Percentiles rank a stretch among this genome's conserved stretches.
These are phyloP conservation scores for Aureobasidium pullulans DNA, from an alignment of 2,329 filamentous ascomycete genomes.

Conservation along the genomic window DNA sequence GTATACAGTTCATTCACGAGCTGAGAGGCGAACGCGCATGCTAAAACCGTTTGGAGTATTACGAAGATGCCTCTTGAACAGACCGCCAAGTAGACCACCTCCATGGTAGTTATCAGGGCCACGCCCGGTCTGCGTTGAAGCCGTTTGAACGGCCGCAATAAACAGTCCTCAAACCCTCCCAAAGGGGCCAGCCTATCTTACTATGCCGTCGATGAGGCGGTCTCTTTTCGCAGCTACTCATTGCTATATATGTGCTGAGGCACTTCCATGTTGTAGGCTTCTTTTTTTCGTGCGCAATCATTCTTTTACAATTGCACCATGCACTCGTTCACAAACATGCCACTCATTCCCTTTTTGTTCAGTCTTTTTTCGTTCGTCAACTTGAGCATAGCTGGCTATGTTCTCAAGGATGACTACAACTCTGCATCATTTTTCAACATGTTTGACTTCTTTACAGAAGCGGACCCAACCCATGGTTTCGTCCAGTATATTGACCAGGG, in stretches of 20 bases:
- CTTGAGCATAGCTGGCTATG: slow-evolving; percentile 20
- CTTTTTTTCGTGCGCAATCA: slow-evolving; percentile 15
- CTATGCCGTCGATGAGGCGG: slow-evolving; percentile 4
- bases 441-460: slow-evolving; percentile 27
- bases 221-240: background rate
- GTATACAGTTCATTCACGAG: background rate
- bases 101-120: slow-evolving; percentile 7
- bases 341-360: slow-evolving; percentile 14
- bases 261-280: background rate
- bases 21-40: background rate
- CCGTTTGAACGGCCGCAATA: slow-evolving; percentile 10
- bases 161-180: slow-evolving; percentile 8
- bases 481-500: slow-evolving; percentile 31
- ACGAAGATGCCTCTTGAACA: background rate
- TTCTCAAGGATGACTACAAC: slow-evolving; percentile 19
- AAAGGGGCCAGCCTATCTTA: slow-evolving; percentile 13
- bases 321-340: slow-evolving; percentile 13
- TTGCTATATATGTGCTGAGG: slow-evolving; percentile 5
- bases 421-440: slow-evolving; percentile 20
- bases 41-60: slow-evolving; percentile 4
- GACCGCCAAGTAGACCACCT: background rate
- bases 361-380: slow-evolving; percentile 37
- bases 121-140: slow-evolving; percentile 7
- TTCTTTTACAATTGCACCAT: slow-evolving; percentile 15
- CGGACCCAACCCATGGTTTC: slow-evolving; percentile 25